A percentile compares a stretch with the other conserved stretches of the same genome.
These are phyloP conservation scores for Syzygium syzygioides DNA, from an alignment of 441 rosid genomes.

Conservation along the genomic window DNA sequence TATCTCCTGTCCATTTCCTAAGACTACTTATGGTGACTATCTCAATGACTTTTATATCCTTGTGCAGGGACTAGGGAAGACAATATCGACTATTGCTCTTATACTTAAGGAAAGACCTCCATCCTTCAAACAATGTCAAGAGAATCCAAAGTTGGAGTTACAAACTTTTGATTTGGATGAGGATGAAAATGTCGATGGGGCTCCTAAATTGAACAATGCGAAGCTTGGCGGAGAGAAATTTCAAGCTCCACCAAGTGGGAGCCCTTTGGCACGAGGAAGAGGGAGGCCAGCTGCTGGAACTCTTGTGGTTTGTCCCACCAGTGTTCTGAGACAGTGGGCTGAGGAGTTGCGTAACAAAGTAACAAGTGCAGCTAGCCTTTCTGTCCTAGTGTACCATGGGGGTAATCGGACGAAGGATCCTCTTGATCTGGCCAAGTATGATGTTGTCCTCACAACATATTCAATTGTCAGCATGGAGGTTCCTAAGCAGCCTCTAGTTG, in stretches of 20 bases:
- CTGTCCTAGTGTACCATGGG: constrained; percentile 84
- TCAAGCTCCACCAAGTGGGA: constrained; percentile 15
- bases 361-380: constrained; percentile 48
- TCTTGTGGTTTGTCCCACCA: constrained; percentile 97
- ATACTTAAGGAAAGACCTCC: constrained; percentile 78
- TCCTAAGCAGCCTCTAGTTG: constrained; percentile 71
- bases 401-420: constrained; percentile 82
- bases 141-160: constrained; percentile 30
- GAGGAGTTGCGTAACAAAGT: constrained; percentile 88
- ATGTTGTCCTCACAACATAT: constrained; percentile 87
- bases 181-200: constrained; percentile 32
- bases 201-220: constrained; percentile 13
- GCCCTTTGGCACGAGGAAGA: constrained; percentile 28
- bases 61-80: constrained; percentile 92
- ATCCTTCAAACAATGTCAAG: constrained; percentile 30
- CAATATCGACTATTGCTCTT: constrained; percentile 92
- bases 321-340: constrained; percentile 94
- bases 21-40: neutral
- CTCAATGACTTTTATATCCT: neutral
- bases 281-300: constrained; percentile 97
- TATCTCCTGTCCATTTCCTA: constrained; percentile 15
- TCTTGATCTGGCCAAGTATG: constrained; percentile 66
- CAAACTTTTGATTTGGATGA: constrained; percentile 79
- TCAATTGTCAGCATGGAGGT: constrained; percentile 95
- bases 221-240: constrained; percentile 24